Evolutionary conservation across 2,329 filamentous ascomycete genomes (phyloP).

Genomic region (Verticillium isaacii): DNA sequence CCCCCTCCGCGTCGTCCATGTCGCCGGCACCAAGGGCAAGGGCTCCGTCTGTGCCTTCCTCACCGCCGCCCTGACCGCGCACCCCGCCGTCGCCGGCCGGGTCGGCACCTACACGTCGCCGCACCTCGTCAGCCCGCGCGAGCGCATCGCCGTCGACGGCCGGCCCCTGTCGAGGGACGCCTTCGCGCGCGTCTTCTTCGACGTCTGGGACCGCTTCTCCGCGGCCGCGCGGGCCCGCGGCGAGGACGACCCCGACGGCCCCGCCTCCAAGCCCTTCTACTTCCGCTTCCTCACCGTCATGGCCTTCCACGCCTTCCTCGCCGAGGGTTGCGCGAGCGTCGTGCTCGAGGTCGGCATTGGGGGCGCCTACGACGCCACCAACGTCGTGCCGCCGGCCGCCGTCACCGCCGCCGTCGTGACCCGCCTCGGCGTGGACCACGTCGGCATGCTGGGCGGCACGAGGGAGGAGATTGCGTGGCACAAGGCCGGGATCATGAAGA

Average conservation of each 20-base stretch:
- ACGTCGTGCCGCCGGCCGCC: conserved; percentile 61
- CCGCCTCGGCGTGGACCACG: conserved; percentile 81
- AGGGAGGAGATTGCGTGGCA: conserved; percentile 84
- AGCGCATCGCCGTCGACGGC: conserved; percentile 79
- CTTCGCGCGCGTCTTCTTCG: conserved; percentile 77
- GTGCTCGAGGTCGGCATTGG: conserved; percentile 93
- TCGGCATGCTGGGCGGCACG: conserved; percentile 72
- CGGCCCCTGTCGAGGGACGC: conserved; percentile 59
- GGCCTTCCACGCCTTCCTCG: conserved; percentile 77
- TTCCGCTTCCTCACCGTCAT: conserved; percentile 89
- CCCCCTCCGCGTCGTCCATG: conserved; percentile 60
- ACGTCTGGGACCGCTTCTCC: conserved; percentile 67
- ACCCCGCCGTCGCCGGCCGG: conserved; percentile 23
- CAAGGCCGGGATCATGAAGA: conserved; percentile 83
- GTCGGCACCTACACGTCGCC: conserved; percentile 83
- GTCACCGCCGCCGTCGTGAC: conserved; percentile 72
- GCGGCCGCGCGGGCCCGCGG: conserved; percentile 28
- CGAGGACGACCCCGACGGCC: conserved; percentile 36
- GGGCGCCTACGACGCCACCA: conserved; percentile 89
- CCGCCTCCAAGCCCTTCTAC: conserved; percentile 75
- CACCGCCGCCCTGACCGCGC: conserved; percentile 61
- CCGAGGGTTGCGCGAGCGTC: conserved; percentile 70
- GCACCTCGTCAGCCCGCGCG: conserved; percentile 76
- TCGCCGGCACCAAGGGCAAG: conserved; percentile 93
- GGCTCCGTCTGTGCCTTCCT: conserved; percentile 83